Base-by-base conservation (phyloP, 306 rosid genomes). In the Malus fusca region DNA sequence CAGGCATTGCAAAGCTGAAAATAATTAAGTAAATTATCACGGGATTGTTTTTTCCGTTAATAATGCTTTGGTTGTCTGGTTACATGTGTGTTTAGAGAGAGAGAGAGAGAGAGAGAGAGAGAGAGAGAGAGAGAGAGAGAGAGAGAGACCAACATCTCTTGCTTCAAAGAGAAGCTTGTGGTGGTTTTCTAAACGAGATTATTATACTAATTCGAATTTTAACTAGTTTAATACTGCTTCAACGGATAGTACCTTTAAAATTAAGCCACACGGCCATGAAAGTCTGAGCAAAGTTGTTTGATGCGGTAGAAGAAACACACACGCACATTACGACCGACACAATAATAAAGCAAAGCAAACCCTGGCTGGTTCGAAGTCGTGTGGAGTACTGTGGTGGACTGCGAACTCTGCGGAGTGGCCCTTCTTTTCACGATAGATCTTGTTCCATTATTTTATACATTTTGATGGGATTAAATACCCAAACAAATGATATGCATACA, bases 121-220 rank as follows among this genome's bases (percentile, higher is more conserved):
- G n/a, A n/a, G n/a, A n/a, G n/a, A n/a, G n/a, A n/a, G n/a, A n/a
- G n/a, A n/a, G n/a, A n/a, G n/a, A n/a, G n/a, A n/a, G 52, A 74
- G 44, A 68, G 72, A 74, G 71, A 85, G 83, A 88, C 91, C 86
- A 83, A 91, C 97, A 91, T 91, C 91, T 90, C 97, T 91, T 85
- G 89, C 96, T 91, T 91, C 77, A 51, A 84, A 69, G 78, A 76
- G 83, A 93, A 87, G 93, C 81, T 71, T 79, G 79, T 31, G 83
- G 62, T 21, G 56, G 77, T 53, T 43, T 69, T 51, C 67, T 26
- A 8, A 78, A 83, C 23, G 75, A 72, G 79, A 80, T 43, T 51
- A 76, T 78, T 74, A 81, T 51, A 51, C 21, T 51, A 51, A 17
- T 51, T 51, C 55, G 2, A 51, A 51, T 17, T 4, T 51, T 6